A percentile compares a stretch with the other conserved stretches of the same genome.
Evolutionary conservation across 2,329 filamentous ascomycete species (phyloP).

Genomic region (Ceratocystis cacaofunesta): DNA sequence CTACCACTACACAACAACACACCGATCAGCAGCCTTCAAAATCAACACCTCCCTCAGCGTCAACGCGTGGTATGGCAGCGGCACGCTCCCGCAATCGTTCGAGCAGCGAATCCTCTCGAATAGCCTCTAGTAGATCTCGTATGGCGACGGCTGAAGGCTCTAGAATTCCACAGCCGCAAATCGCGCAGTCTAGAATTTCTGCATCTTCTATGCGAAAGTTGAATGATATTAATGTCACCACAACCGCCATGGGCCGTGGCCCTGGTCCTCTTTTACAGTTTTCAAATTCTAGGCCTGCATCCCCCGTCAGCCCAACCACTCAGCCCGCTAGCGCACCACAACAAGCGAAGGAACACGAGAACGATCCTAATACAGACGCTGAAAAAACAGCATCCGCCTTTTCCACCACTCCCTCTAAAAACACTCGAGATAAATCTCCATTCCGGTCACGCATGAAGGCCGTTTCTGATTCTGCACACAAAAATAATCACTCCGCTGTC

Average conservation of each 20-base stretch:
- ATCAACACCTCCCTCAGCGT: slow-evolving; percentile 2
- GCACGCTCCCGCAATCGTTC: slow-evolving; percentile 12
- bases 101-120: slow-evolving; percentile 12
- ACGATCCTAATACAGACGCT: not conserved
- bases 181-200: slow-evolving; percentile 23
- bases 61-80: slow-evolving; percentile 3
- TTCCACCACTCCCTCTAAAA: not conserved
- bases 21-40: slow-evolving; percentile 26
- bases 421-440: slow-evolving; percentile 9
- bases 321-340: not conserved
- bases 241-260: not conserved
- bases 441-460: slow-evolving; percentile 28
- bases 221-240: slow-evolving; percentile 11
- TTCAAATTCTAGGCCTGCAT: slow-evolving; percentile 1
- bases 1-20: slow-evolving; percentile 33
- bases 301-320: not conserved
- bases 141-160: slow-evolving; percentile 7
- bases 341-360: not conserved
- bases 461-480: slow-evolving; percentile 24
- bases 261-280: slow-evolving; percentile 5
- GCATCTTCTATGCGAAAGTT: slow-evolving; percentile 32
- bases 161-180: slow-evolving; percentile 5
- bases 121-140: slow-evolving; percentile 15
- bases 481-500: slow-evolving; percentile 30
- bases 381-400: not conserved